Base-by-base conservation (phyloP, 2,329 filamentous ascomycete species). In the Pseudogymnoascus sp. region DNA sequence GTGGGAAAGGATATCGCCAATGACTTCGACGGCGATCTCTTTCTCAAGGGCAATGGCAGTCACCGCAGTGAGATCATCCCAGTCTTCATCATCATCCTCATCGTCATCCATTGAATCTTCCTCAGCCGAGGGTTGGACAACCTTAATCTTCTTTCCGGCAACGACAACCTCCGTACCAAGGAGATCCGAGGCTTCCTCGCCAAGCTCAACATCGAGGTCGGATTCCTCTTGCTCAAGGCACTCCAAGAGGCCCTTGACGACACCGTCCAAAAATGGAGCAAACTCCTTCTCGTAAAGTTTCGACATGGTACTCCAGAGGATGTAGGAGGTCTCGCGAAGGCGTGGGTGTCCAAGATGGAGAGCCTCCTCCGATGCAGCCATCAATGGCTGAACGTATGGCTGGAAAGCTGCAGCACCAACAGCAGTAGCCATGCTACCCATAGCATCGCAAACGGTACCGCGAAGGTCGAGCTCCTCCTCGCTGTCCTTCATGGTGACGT, bases 301-400 rank as follows among this genome's bases (percentile, higher is more conserved):
- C 63, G 92, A 88, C 71, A 99, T 85, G 38, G 89, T 90, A 65
- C 90, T 91, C 92, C 94, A 99, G 59, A 99, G 81, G 63, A 97
- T 95, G 76, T 96, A 99, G 72, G 90, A 96, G 63, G 91, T 96
- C 78, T 99, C 94, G 74, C 91, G 89, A 58, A 97, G 84, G 61
- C 92, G 84, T 39, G 92, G 89, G 75, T 96, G 92, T 67, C 90
- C 92, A 2, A 99, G 84, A 67, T 88, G 80, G 2, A 97, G 81
- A 60, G 89, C 92, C 74, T 96, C 92, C 74, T 96, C 92, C 66
- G 90, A 96, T 12, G 92, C 88, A 68, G 86, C 82, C 89, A 99
- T 96, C 61, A 97, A 80, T 39, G 90, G 90, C 70, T 88, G 80
- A 34, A 97, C 92, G 70, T 92, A 97, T 12, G 89, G 89, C 77